Conservation (phyloP, 2,329 filamentous ascomycete species). For the Colletotrichum filicis region DNA sequence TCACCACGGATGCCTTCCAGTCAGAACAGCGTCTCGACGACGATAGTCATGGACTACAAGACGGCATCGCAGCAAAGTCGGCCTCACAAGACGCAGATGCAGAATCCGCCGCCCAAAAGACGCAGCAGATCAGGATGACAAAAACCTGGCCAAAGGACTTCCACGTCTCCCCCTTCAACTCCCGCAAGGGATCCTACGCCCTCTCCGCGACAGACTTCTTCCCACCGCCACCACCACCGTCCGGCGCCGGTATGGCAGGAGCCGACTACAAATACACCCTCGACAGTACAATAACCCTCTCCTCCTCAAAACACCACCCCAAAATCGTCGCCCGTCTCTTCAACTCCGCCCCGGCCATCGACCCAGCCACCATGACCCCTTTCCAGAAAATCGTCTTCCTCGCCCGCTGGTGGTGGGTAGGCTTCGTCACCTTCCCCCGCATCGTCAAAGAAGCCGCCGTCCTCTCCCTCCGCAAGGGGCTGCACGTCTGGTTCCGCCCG, state of each 20-base stretch:
- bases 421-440: slow-evolving; percentile 72
- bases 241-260: slow-evolving; percentile 36
- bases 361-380: slow-evolving; percentile 58
- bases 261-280: slow-evolving; percentile 55
- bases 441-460: slow-evolving; percentile 70
- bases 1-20: slow-evolving; percentile 53
- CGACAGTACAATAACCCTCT: slow-evolving; percentile 69
- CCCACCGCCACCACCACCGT: no score
- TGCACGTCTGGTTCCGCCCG: slow-evolving; percentile 74
- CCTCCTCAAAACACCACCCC: slow-evolving; percentile 67
- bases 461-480: slow-evolving; percentile 65
- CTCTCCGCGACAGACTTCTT: slow-evolving; percentile 62
- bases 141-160: slow-evolving; percentile 76
- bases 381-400: slow-evolving; percentile 60
- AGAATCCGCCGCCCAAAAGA: slow-evolving; percentile 33
- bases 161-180: slow-evolving; percentile 82
- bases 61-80: slow-evolving; percentile 9
- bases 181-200: slow-evolving; percentile 65
- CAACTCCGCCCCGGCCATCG: slow-evolving; percentile 60
- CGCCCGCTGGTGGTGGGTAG: slow-evolving; percentile 73
- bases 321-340: slow-evolving; percentile 72
- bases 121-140: slow-evolving; percentile 50
- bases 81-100: slow-evolving; percentile 7
- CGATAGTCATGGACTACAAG: neutral
- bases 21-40: slow-evolving; percentile 29